Conservation (phyloP, 805 yeast species). For the Wickerhamomyces ciferrii region DNA sequence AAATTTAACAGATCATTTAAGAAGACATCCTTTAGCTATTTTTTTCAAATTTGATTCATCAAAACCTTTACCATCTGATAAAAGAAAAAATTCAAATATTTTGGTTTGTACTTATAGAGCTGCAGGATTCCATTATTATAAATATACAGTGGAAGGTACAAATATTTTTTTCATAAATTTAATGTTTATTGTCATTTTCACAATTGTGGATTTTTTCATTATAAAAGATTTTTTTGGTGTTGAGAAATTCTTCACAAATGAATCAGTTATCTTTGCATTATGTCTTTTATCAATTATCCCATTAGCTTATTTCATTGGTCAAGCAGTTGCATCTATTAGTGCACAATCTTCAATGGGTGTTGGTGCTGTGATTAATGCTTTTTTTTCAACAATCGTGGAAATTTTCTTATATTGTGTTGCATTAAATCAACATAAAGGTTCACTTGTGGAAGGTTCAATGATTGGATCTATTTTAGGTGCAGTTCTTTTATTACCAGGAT, state of each 20-base stretch:
- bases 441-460: conserved; percentile 91
- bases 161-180: conserved; percentile 88
- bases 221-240: conserved; percentile 42
- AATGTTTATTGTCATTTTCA: conserved; percentile 72
- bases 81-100: conserved; percentile 42
- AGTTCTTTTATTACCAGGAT: conserved; percentile 84
- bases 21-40: conserved; percentile 89
- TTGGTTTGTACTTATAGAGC: conserved; percentile 89
- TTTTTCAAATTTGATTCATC: conserved; percentile 55
- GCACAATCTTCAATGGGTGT: conserved; percentile 99
- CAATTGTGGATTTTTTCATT: conserved; percentile 71
- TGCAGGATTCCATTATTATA: conserved; percentile 88
- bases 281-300: conserved; percentile 87
- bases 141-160: conserved; percentile 94
- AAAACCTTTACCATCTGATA: conserved; percentile 16
- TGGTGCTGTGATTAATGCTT: conserved; percentile 97
- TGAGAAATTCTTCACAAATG: conserved; percentile 37
- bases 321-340: conserved; percentile 98
- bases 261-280: conserved; percentile 62
- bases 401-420: conserved; percentile 92
- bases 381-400: conserved; percentile 94
- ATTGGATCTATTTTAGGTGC: conserved; percentile 93
- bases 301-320: conserved; percentile 94
- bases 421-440: conserved; percentile 75
- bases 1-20: conserved; percentile 67